Conservation (phyloP, 768 basidiomycete species). For the Suillus brevipes region DNA sequence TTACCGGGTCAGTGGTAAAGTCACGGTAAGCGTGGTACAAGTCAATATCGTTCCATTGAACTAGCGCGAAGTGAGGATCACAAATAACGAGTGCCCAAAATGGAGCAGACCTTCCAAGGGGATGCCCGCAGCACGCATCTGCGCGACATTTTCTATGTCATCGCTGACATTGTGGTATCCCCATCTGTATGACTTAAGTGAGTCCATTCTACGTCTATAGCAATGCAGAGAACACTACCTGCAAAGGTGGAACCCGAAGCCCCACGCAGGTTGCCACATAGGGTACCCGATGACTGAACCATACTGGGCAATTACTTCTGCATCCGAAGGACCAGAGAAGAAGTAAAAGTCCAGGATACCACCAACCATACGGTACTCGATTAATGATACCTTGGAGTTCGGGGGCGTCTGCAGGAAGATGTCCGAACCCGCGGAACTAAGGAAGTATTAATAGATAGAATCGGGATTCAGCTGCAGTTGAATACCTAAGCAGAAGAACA, state of each 20-base stretch:
- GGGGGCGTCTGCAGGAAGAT: slow-evolving; percentile 65
- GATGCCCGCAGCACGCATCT: slow-evolving; percentile 66
- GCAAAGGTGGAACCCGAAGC: slow-evolving; percentile 78
- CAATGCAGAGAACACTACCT: slow-evolving; percentile 36
- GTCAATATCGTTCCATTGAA: slow-evolving; percentile 82
- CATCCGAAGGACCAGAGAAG: slow-evolving; percentile 54
- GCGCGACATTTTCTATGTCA: slow-evolving; percentile 51
- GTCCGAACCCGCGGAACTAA: slow-evolving; percentile 68
- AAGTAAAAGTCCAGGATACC: slow-evolving; percentile 81
- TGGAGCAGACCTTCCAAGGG: slow-evolving; percentile 65
- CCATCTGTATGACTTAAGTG: slow-evolving; percentile 34
- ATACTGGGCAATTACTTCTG: slow-evolving; percentile 70
- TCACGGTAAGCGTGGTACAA: slow-evolving; percentile 67
- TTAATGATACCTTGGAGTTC: slow-evolving; percentile 52
- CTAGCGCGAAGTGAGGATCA: slow-evolving; percentile 30
- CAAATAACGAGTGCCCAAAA: neutral
- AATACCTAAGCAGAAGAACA: slow-evolving; percentile 69
- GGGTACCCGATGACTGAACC: slow-evolving; percentile 65
- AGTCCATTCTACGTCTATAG: slow-evolving; percentile 4
- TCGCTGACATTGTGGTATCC: slow-evolving; percentile 55
- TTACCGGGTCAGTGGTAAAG: slow-evolving; percentile 67
- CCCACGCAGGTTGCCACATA: slow-evolving; percentile 72
- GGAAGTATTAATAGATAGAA: slow-evolving; percentile 8
- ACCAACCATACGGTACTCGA: slow-evolving; percentile 74
- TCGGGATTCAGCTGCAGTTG: neutral